Evolutionary conservation across 1,284 basidiomycete species (phyloP), one percentile per base, ranked within the genome.

Genomic region (Mycosarcoma mackinlayi): DNA sequence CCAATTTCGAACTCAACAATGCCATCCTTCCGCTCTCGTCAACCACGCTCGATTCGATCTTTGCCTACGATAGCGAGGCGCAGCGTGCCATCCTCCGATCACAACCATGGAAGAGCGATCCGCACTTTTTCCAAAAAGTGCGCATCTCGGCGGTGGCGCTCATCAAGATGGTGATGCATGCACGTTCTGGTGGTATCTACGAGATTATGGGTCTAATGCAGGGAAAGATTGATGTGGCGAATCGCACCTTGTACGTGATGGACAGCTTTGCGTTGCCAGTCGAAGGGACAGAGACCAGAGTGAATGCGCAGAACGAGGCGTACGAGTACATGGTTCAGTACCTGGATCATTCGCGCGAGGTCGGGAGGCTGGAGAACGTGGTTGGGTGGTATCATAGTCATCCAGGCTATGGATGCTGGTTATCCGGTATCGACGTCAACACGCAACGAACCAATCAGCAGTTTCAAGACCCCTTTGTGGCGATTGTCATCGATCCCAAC

Each of bases 121-220:
- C 93, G 2, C 89, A 94, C 77, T 92, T 92, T 85, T 98, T 98
- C 85, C 93, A 92, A 80, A 88, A 89, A 53, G 95, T 95, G 84
- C 93, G 92, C 84, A 95, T 98, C 69, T 95, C 93, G 1, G 93
- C 94, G 0, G 89, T 95, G 27, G 94, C 95, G 7, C 84, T 98
- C 70, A 95, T 98, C 85, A 98, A 98, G 86, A 98, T 98, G 95
- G 95, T 94, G 50, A 98, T 96, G 79, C 95, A 98, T 83, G 95
- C 96, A 34, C 89, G 95, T 42, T 97, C 94, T 6, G 96, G 95
- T 47, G 95, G 96, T 3, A 91, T 91, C 53, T 93, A 97, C 85
- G 95, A 98, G 85, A 96, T 98, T 80, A 98, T 98, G 96, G 96
- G 96, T 9, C 87, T 98, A 40, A 97, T 98, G 94, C 93, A 97